Evolutionary conservation across 1,139 yeast species (phyloP).

Genomic region (Blastobotrys petasosporus): DNA sequence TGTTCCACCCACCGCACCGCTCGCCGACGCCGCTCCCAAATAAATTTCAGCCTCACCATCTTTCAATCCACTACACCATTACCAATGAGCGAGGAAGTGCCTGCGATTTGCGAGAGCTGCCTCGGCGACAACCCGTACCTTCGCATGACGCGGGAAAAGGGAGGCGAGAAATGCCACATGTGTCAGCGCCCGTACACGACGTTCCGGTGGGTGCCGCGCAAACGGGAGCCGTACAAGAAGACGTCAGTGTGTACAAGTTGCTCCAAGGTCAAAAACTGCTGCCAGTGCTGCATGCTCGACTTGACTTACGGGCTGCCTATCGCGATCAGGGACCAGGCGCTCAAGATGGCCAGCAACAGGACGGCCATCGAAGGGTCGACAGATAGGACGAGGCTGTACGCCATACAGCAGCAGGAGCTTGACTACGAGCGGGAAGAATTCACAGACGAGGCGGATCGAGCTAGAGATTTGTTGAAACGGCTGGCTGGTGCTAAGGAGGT

Average conservation of each 20-base stretch:
- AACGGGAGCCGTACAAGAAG: slow-evolving; percentile 23
- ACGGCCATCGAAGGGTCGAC: slow-evolving; percentile 35
- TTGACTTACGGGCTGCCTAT: slow-evolving; percentile 72
- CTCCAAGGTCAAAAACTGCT: slow-evolving; percentile 70
- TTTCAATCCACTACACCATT: too few relatives aligned
- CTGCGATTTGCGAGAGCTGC: slow-evolving; percentile 67
- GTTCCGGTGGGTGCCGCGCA: slow-evolving; percentile 56
- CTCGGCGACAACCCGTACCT: slow-evolving; percentile 60
- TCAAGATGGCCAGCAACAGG: slow-evolving; percentile 47
- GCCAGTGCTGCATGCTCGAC: slow-evolving; percentile 85
- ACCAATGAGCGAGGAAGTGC: slow-evolving; percentile 37
- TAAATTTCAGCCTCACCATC: too few relatives aligned
- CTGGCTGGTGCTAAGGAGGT: slow-evolving; percentile 36
- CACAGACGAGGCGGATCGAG: slow-evolving; percentile 30
- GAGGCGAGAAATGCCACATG: slow-evolving; percentile 60
- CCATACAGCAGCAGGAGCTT: slow-evolving; percentile 7
- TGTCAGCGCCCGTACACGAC: slow-evolving; percentile 84
- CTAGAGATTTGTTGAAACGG: slow-evolving; percentile 36
- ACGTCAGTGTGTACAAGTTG: slow-evolving; percentile 64
- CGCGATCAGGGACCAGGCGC: slow-evolving; percentile 72
- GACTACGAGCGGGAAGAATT: slow-evolving; percentile 10
- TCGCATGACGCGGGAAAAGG: slow-evolving; percentile 64
- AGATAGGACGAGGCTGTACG: slow-evolving; percentile 10
- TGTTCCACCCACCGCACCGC: too few relatives aligned
- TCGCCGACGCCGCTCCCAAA: too few relatives aligned